Base-by-base conservation (phyloP, 495 filamentous ascomycete genomes). In the Pyronema omphalodes region DNA sequence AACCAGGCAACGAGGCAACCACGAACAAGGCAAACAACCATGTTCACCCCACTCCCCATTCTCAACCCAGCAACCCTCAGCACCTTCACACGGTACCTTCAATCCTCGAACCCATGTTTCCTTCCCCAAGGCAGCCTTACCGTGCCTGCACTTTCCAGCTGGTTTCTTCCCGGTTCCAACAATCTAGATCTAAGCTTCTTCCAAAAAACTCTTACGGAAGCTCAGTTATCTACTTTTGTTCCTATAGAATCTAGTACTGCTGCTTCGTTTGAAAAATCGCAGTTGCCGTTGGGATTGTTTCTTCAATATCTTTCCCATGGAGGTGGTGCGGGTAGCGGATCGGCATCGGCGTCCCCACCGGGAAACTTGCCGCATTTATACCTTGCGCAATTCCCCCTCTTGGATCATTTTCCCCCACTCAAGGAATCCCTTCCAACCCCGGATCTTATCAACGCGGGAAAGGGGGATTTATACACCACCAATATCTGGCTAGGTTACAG, bases 401-500 rank as follows among this genome's bases (percentile, higher is more conserved):
- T 71, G 7, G 71, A 78, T 44, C 73, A 93, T 0, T 86, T 91
- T 1, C 49, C 62, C 0, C 47, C 62, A 1, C 63, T 94, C 5
- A 73, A 69, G 44, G 67, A 69, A 1, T 86, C 91, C 59, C 66
- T 94, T 0, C 82, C 83, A 0, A 73, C 74, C 0, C 91, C 91
- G 0, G 58, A 71, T 0, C 51, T 86, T 3, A 80, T 95, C 3
- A 55, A 70, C 35, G 70, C 76, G 8, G 79, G 86, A 8, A 71
- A 70, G 60, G 80, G 81, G 17, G 88, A 95, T 67, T 68, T 95
- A 9, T 96, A 98, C 62, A 76, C 78, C 58, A 78, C 80, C 9
- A 89, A 81, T 62, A 67, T 98, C 19, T 98, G 91, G 91, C 73
- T 96, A 5, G 91, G 91, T 8, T 68, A 82, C 4, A 76, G 86